Evolutionary conservation across 2,329 filamentous ascomycete species (phyloP).

Genomic region (Alternaria atra): DNA sequence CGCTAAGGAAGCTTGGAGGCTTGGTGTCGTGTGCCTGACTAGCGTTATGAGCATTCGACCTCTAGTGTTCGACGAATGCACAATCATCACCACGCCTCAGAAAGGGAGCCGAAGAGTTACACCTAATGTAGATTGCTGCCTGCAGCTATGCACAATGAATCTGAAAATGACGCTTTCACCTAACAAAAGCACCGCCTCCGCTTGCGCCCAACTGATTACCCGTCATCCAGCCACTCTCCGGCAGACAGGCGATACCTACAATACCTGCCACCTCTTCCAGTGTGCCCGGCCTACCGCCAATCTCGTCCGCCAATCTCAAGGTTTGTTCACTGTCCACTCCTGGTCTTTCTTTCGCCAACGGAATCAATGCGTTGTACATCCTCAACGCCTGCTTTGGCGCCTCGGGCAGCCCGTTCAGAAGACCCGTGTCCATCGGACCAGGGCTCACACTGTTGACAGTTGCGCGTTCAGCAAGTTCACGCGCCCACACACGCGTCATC

Average conservation of each 20-base stretch:
- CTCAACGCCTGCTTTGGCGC: constrained; percentile 10
- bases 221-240: constrained; percentile 18
- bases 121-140: not conserved
- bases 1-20: not conserved
- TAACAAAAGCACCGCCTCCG: constrained; percentile 14
- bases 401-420: constrained; percentile 11
- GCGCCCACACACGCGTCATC: constrained; percentile 18
- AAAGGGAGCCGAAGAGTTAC: too few relatives aligned
- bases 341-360: constrained; percentile 9
- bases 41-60: not conserved
- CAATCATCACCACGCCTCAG: not conserved
- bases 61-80: not conserved
- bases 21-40: not conserved
- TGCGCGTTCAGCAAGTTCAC: constrained; percentile 10
- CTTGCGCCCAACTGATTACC: constrained; percentile 16
- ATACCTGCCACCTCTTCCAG: constrained; percentile 16
- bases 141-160: not conserved
- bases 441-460: constrained; percentile 15
- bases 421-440: constrained; percentile 15
- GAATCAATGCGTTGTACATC: constrained; percentile 14
- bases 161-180: not conserved
- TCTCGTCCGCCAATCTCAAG: constrained; percentile 10
- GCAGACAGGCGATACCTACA: constrained; percentile 15
- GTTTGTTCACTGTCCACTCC: constrained; percentile 11
- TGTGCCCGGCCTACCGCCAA: constrained; percentile 13